These are phyloP conservation scores for Ceratocystis variospora DNA, from an alignment of 2,329 filamentous ascomycete genomes.

Conservation along the genomic window DNA sequence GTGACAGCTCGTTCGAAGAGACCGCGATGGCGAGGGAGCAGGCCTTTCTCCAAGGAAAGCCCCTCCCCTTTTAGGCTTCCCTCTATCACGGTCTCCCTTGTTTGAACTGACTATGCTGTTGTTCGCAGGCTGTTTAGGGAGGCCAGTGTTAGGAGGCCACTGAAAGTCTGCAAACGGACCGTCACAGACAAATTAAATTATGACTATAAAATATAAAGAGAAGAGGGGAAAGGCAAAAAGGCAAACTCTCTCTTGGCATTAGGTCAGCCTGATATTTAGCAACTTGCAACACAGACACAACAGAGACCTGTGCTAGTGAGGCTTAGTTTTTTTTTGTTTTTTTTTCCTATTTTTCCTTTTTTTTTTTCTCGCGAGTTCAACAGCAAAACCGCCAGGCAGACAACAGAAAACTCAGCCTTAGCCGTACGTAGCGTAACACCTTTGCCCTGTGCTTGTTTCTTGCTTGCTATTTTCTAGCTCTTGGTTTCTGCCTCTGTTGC, in stretches of 20 bases:
- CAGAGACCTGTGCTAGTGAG: background rate
- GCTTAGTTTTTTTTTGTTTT: background rate
- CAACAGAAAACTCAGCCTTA: background rate
- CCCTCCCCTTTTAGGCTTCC: no score
- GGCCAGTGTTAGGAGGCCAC: no score
- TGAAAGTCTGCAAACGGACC: no score
- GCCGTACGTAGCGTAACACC: background rate
- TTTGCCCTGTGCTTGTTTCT: background rate
- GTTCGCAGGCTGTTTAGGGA: no score
- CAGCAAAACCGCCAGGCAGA: no score
- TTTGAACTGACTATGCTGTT: no score
- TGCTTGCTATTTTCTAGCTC: background rate
- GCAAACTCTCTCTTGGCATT: background rate
- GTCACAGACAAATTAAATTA: no score
- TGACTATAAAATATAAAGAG: no score
- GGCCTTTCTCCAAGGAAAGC: no score
- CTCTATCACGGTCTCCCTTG: no score
- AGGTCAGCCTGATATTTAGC: slow-evolving; percentile 2
- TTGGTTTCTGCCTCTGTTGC: background rate
- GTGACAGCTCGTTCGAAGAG: no score
- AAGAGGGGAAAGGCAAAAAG: background rate
- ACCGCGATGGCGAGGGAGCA: no score
- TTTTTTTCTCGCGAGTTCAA: background rate
- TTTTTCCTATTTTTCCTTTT: background rate
- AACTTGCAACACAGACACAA: background rate